These are phyloP conservation scores for Cryptosporidium tyzzeri DNA, from an alignment of 169 alveolate species.

Conservation along the genomic window DNA sequence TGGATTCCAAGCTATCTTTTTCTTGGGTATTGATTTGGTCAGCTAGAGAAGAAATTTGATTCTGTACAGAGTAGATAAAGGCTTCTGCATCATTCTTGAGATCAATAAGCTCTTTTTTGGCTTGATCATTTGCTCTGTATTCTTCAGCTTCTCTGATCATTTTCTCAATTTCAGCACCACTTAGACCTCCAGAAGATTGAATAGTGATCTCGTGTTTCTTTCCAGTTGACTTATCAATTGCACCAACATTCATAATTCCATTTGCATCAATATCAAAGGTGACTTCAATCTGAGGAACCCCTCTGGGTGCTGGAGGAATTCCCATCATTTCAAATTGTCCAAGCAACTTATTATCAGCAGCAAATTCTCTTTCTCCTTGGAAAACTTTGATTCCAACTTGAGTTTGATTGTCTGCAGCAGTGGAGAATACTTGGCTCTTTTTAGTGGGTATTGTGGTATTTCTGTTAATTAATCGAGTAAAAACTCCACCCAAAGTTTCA, in stretches of 20 bases:
- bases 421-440: conserved; percentile 96
- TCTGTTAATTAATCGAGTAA: conserved; percentile 95
- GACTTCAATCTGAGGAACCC: conserved; percentile 95
- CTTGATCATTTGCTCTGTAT: conserved; percentile 93
- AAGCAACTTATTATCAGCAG: conserved; percentile 95
- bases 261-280: conserved; percentile 98
- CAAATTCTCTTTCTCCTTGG: conserved; percentile 99
- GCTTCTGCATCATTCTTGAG: conserved; percentile 95
- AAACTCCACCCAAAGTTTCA: conserved; percentile 98
- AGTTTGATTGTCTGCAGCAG: conserved; percentile 98
- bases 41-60: conserved; percentile 78
- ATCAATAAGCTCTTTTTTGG: conserved; percentile 92
- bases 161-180: conserved; percentile 93
- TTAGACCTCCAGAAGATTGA: conserved; percentile 96
- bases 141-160: conserved; percentile 98
- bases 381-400: conserved; percentile 97
- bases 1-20: conserved; percentile 21
- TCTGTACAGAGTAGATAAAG: conserved; percentile 90
- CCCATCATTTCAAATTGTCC: conserved; percentile 98
- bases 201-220: conserved; percentile 95
- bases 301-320: conserved; percentile 98
- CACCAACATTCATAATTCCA: conserved; percentile 97
- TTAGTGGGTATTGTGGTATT: conserved; percentile 99
- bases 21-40: conserved; percentile 19
- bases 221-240: conserved; percentile 97